Percentiles rank a stretch among this genome's conserved stretches.
Conservation (phyloP, 2,329 filamentous ascomycete species). For the Aspergillus bombycis region DNA sequence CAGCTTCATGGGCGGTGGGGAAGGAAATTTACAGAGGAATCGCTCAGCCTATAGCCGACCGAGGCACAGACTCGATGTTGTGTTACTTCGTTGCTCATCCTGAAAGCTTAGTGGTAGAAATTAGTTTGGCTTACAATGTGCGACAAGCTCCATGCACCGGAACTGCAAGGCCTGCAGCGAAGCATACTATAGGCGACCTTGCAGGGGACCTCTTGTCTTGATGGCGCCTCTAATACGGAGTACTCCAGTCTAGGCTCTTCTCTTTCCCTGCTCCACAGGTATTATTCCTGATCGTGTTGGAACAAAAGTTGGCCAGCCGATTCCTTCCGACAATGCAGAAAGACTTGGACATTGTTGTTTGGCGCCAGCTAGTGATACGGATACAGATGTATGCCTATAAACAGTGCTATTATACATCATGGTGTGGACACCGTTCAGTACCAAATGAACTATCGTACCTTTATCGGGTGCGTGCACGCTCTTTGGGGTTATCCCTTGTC, state of each 20-base stretch:
- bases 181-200: constrained; percentile 13
- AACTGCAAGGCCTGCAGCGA: constrained; percentile 15
- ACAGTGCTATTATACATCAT: constrained; percentile 3
- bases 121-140: not conserved
- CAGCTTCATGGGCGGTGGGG: constrained; percentile 14
- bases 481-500: not conserved
- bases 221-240: not conserved
- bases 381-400: constrained; percentile 1
- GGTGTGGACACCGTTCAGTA: not conserved
- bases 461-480: not conserved
- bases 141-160: constrained; percentile 13
- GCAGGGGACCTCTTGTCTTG: constrained; percentile 10
- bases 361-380: constrained; percentile 26
- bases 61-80: not conserved
- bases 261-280: not conserved
- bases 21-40: not conserved
- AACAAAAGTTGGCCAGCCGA: not conserved
- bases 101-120: constrained; percentile 1
- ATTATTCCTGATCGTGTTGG: not conserved
- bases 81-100: not conserved
- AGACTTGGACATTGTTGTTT: constrained; percentile 24
- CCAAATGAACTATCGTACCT: constrained; percentile 2
- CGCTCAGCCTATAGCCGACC: not conserved
- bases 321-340: not conserved
- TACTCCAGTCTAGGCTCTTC: constrained; percentile 8